Evolutionary conservation across 2,329 filamentous ascomycete species (phyloP), one percentile per base, ranked within the genome.

Genomic region (Sphaceloma murrayae): DNA sequence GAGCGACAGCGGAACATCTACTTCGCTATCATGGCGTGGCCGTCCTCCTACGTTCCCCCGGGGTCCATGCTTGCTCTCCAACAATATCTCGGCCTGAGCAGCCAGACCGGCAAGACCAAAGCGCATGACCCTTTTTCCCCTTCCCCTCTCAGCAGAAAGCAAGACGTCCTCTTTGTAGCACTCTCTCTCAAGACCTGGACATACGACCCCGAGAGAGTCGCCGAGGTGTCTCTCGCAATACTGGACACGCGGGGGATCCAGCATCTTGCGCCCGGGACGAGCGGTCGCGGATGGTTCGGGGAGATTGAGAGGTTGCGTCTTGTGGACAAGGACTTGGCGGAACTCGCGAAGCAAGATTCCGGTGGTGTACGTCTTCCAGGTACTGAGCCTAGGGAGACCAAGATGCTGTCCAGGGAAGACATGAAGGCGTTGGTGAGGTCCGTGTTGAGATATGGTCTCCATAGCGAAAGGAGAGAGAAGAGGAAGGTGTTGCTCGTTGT

Each of bases 211-310:
- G 67, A 75, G 9, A 73, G n/a, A n/a, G n/a, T 96, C 48, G 93
- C 88, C 0, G 91, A 98, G 61, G 70, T 98, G 27, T 91, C 91
- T 1, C 69, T 96, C 31, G 80, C 85, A 1, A 79, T 80, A 2
- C 68, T 96, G 0, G 87, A 96, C 58, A 87, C 82, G 1, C 58
- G 65, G 14, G 69, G 75, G 36, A 62, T 86, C 19, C 54, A 62
- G 1, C 63, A 60, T 5, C 48, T 78, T 1, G 55, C 74, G 0
- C 82, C 84, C 2, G 84, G 84, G 1, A 54, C 65, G 2, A 62
- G 67, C 18, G 85, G 79, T 2, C 53, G 65, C 29, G 70, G 77
- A 26, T 95, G 88, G 87, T 74, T 76, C 51, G 54, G 65, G 0
- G 62, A 70, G 36, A 82, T 95, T 51, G 67, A 74, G 21, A 76